Conservation (phyloP, 257 asterid species). For the Nicotiana tomentosiformis region DNA sequence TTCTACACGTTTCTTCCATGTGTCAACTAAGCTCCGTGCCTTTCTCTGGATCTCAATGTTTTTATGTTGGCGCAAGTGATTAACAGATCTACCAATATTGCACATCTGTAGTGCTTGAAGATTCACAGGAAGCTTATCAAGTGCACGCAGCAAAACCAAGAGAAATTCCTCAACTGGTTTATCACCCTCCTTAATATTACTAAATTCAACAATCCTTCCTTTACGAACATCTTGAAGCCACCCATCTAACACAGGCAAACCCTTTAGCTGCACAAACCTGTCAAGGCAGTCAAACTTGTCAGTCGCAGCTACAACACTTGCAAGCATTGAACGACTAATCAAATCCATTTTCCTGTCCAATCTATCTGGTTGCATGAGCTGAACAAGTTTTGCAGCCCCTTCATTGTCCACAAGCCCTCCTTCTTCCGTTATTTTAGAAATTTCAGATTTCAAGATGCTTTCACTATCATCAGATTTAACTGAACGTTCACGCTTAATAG, state of each 20-base stretch:
- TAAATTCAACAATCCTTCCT: slow-evolving; percentile 31
- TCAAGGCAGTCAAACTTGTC: slow-evolving; percentile 49
- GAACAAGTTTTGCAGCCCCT: slow-evolving; percentile 42
- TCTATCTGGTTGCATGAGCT: slow-evolving; percentile 35
- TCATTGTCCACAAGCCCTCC: slow-evolving; percentile 34
- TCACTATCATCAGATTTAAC: slow-evolving; percentile 30
- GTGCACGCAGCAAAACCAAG: slow-evolving; percentile 50
- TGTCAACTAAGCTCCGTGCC: slow-evolving; percentile 50
- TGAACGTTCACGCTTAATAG: slow-evolving; percentile 30
- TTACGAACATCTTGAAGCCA: slow-evolving; percentile 58
- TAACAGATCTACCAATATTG: slow-evolving; percentile 56
- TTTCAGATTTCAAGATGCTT: slow-evolving; percentile 28
- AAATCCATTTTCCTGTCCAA: slow-evolving; percentile 34
- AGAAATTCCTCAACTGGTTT: slow-evolving; percentile 44
- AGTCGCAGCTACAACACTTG: slow-evolving; percentile 45
- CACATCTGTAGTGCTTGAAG: slow-evolving; percentile 53
- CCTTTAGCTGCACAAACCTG: slow-evolving; percentile 45
- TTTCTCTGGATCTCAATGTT: slow-evolving; percentile 50
- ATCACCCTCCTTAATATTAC: slow-evolving; percentile 37
- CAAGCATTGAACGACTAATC: slow-evolving; percentile 34
- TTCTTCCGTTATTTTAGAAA: slow-evolving; percentile 31
- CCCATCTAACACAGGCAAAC: slow-evolving; percentile 46
- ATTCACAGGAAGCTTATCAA: slow-evolving; percentile 52
- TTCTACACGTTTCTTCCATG: slow-evolving; percentile 65
- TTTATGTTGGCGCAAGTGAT: slow-evolving; percentile 46